These are phyloP conservation scores for Alternaria infectoria DNA, from an alignment of 2,329 filamentous ascomycete genomes.

Conservation along the genomic window DNA sequence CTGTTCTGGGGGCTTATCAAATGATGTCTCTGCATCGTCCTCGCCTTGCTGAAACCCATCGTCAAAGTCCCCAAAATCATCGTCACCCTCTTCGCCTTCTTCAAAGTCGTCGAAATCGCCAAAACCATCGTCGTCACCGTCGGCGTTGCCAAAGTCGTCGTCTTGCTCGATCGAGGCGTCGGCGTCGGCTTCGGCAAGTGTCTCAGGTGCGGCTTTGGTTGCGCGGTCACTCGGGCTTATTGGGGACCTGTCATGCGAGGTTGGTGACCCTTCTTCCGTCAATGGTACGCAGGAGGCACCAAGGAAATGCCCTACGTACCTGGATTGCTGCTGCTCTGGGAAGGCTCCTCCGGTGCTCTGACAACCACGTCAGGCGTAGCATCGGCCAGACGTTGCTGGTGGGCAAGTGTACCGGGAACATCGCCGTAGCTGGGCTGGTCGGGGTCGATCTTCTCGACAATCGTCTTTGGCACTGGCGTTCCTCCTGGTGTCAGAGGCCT, in stretches of 20 bases:
- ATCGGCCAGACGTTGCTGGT: constrained; percentile 63
- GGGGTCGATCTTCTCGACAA: constrained; percentile 68
- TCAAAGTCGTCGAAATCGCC: constrained; percentile 71
- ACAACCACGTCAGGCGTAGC: constrained; percentile 65
- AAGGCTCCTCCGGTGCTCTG: constrained; percentile 51
- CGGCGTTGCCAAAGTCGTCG: constrained; percentile 31
- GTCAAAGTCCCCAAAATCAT: constrained; percentile 61
- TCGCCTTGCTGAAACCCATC: constrained; percentile 53
- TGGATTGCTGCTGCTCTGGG: constrained; percentile 55
- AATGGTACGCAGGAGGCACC: constrained; percentile 60
- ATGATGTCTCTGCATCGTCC: constrained; percentile 46
- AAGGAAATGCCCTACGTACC: constrained; percentile 61
- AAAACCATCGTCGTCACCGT: constrained; percentile 59
- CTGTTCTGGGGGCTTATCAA: constrained; percentile 48
- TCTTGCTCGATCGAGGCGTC: constrained; percentile 19
- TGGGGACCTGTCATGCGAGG: constrained; percentile 59
- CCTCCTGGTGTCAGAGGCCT: constrained; percentile 59
- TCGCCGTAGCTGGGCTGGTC: constrained; percentile 65
- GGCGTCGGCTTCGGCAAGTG: not conserved
- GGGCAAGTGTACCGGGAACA: constrained; percentile 65
- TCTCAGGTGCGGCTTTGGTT: constrained; percentile 6
- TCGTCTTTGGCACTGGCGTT: constrained; percentile 61
- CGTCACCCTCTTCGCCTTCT: constrained; percentile 53
- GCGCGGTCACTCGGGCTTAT: constrained; percentile 46
- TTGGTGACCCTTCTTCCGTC: constrained; percentile 67